Percentiles rank a stretch among this genome's conserved stretches.
These are phyloP conservation scores for Teunomyces funiuensis DNA, from an alignment of 805 yeast species.

Conservation along the genomic window DNA sequence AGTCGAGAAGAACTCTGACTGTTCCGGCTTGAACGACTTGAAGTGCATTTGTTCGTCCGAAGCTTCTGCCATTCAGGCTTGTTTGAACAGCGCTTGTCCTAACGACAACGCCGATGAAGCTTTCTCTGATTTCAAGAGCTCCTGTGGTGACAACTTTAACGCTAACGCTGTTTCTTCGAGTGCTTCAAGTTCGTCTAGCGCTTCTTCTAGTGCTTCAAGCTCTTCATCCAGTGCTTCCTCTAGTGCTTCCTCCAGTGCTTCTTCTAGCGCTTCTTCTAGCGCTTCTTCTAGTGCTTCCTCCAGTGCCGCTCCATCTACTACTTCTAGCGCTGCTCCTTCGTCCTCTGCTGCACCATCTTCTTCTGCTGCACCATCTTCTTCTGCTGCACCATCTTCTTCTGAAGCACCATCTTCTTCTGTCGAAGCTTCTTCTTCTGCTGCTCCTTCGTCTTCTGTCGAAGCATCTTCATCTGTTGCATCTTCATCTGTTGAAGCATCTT, in stretches of 20 bases:
- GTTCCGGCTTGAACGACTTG: constrained; percentile 62
- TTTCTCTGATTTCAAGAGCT: constrained; percentile 50
- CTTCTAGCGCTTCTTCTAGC: constrained; percentile 1
- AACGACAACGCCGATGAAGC: constrained; percentile 59
- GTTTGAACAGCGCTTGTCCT: constrained; percentile 73
- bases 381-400: constrained; percentile 10
- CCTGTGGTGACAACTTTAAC: constrained; percentile 45
- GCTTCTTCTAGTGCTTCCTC: constrained; percentile 5
- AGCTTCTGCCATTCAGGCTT: constrained; percentile 50
- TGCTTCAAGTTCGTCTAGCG: constrained; percentile 19
- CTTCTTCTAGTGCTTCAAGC: constrained; percentile 6
- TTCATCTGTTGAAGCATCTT: constrained; percentile 4
- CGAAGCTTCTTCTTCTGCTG: constrained; percentile 5
- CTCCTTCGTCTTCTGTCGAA: constrained; percentile 8
- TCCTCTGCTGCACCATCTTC: constrained; percentile 6
- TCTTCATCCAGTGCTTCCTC: constrained; percentile 4
- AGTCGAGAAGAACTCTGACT: constrained; percentile 57
- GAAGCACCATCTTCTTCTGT: constrained; percentile 8
- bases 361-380: constrained; percentile 4
- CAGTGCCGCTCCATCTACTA: background rate
- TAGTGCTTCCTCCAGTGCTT: constrained; percentile 2
- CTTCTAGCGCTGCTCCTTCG: constrained; percentile 5
- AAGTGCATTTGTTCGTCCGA: constrained; percentile 67
- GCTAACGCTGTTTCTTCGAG: constrained; percentile 23
- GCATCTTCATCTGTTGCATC: constrained; percentile 11